Evolutionary conservation across 805 yeast species (phyloP), one percentile per base, ranked within the genome.

Genomic region (Wickerhamiella slavikovae): DNA sequence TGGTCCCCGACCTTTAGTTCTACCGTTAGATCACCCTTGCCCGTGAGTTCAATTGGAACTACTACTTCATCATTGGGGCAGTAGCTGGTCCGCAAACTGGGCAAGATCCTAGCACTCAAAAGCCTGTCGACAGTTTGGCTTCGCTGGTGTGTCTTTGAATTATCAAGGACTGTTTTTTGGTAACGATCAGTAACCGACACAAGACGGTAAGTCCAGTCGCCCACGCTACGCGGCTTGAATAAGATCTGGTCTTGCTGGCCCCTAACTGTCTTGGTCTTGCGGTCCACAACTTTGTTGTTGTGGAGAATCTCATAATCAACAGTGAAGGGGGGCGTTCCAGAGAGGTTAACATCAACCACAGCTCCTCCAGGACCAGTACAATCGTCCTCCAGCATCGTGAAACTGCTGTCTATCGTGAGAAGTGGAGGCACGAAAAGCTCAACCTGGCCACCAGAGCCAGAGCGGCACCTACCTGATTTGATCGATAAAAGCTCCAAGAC

Each of bases 341-440:
- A 55, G 29, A 74, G 58, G 1, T 62, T 51, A 34, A 83, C 58
- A 29, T 72, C 77, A 36, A 79, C 80, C 19, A 62, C 59, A 35
- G 82, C 68, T 0, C 95, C 98, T 6, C 80, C 71, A 26, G 82
- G 79, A 0, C 98, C 98, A 18, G 89, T 76, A 55, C 99, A 89
- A 28, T 74, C 67, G 43, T 85, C 96, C 16, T 68, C 58, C 2
- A 85, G 68, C 3, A 85, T 68, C 10, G 57, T 57, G 35, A 57
- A 58, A 17, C 39, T 45, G 11, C 66, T 60, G 3, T 47, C 38
- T 15, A 69, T 35, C 15, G 54, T 43, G 7, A 76, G 73, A 21
- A 62, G 61, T 3, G 70, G 62, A 4, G 76, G 73, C 20, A 55
- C 53, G 1, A 80, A 68, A 1, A 79, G 60, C 12, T 55, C 44